Percentiles rank a stretch among this genome's conserved stretches.
phyloP scores from a whole-genome alignment of 805 yeast species.

The Starmerella geochares region DNA sequence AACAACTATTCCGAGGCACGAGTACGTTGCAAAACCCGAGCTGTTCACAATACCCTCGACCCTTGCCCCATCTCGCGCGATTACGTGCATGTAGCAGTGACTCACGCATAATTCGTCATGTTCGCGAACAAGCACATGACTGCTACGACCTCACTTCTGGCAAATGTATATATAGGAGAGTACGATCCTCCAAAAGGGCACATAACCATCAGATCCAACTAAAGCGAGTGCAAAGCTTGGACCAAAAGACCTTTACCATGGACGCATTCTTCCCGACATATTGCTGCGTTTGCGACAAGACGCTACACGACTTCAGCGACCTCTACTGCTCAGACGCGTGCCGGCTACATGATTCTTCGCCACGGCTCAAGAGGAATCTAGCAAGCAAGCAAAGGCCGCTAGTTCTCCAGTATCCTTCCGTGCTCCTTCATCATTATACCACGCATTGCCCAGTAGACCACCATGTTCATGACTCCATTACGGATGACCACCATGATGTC shows the following conservation, averaged over 20 bases:
- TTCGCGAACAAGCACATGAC: slow-evolving; percentile 16
- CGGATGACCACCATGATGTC: neutral
- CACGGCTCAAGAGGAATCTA: neutral
- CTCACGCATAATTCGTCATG: slow-evolving; percentile 16
- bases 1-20: no score
- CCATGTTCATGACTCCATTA: neutral
- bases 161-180: slow-evolving; percentile 2
- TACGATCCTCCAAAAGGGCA: neutral
- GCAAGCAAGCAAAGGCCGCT: slow-evolving; percentile 6
- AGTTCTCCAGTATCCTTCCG: slow-evolving; percentile 17
- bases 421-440: slow-evolving; percentile 4
- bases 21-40: neutral
- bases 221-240: neutral
- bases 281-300: slow-evolving; percentile 34
- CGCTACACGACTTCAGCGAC: slow-evolving; percentile 22
- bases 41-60: neutral
- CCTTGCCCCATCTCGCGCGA: neutral
- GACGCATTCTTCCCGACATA: slow-evolving; percentile 26
- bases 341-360: slow-evolving; percentile 25
- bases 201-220: neutral
- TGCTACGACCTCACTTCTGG: neutral
- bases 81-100: slow-evolving; percentile 5
- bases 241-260: slow-evolving; percentile 3
- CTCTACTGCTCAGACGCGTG: slow-evolving; percentile 32
- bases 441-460: neutral